Percentiles rank a stretch among this genome's conserved stretches.
Evolutionary conservation across 2,329 filamentous ascomycete genomes (phyloP).

Genomic region (Mariannaea sp.): DNA sequence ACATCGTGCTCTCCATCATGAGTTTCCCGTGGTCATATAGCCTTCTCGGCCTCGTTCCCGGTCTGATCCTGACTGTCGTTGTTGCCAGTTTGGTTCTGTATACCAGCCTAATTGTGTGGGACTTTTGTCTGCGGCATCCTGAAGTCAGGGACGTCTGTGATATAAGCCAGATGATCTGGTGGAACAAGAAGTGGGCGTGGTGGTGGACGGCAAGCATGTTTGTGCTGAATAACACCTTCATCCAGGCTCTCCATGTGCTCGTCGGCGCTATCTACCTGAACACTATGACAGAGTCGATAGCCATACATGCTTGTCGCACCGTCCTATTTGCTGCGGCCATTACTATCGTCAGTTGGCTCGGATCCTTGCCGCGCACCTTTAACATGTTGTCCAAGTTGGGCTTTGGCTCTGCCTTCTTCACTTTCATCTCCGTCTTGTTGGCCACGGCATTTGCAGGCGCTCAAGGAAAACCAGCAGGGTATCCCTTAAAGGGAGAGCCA

Average conservation of each 20-base stretch:
- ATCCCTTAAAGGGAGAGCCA: constrained; percentile 62
- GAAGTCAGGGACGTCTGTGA: constrained; percentile 93
- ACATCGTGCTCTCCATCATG: constrained; percentile 92
- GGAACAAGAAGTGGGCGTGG: constrained; percentile 76
- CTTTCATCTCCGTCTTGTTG: constrained; percentile 84
- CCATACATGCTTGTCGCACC: constrained; percentile 71
- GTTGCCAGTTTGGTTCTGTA: constrained; percentile 82
- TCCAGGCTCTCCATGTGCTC: constrained; percentile 80
- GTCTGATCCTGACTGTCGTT: constrained; percentile 78
- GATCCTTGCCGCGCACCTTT: constrained; percentile 86
- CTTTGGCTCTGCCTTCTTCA: constrained; percentile 81
- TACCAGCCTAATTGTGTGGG: constrained; percentile 68
- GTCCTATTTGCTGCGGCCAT: constrained; percentile 79
- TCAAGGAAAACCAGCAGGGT: constrained; percentile 73
- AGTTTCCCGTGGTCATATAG: constrained; percentile 95
- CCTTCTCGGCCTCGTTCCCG: constrained; percentile 82
- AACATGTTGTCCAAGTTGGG: constrained; percentile 78
- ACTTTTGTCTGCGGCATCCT: constrained; percentile 88
- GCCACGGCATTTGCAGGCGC: constrained; percentile 82
- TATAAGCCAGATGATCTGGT: constrained; percentile 94
- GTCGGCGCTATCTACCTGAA: constrained; percentile 87
- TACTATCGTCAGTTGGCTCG: constrained; percentile 75
- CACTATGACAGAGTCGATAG: constrained; percentile 75
- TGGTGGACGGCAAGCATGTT: constrained; percentile 82
- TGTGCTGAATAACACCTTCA: constrained; percentile 91